Evolutionary conservation across 2,329 filamentous ascomycete species (phyloP), one percentile per base, ranked within the genome.

Genomic region (Periconia digitata): DNA sequence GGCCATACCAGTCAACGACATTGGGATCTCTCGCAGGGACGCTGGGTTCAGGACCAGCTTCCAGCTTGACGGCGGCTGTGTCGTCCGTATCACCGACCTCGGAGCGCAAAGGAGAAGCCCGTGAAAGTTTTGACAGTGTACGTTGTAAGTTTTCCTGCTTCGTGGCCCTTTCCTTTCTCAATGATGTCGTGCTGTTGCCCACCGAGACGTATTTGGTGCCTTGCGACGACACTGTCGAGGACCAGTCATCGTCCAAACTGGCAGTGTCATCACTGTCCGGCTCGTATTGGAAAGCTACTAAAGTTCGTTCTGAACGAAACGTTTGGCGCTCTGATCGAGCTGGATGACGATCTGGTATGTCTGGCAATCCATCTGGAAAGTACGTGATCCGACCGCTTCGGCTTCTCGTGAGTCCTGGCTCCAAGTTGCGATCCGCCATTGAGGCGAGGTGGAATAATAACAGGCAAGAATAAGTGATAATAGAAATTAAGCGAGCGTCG

Each of bases 1-100:
- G 43, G n/a, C 53, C 53, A 23, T 49, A 38, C 38, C 39, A 53
- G 5, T 48, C 47, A 3, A 53, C 23, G 17, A 53, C 20, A 24
- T 53, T 53, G 37, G 46, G 49, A 24, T 49, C 49, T n/a, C 36
- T 32, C 15, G 24, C 49, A 17, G 12, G 4, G 4, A 32, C 4
- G 27, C n/a, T n/a, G n/a, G n/a, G n/a, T n/a, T n/a, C n/a, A n/a
- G n/a, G n/a, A n/a, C n/a, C n/a, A n/a, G n/a, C n/a, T n/a, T n/a
- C n/a, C n/a, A n/a, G n/a, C n/a, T n/a, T n/a, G n/a, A n/a, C n/a
- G n/a, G n/a, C n/a, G n/a, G n/a, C n/a, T n/a, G n/a, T n/a, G n/a
- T n/a, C n/a, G n/a, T n/a, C n/a, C n/a, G n/a, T n/a, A n/a, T n/a
- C n/a, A n/a, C n/a, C n/a, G n/a, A n/a, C n/a, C n/a, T n/a, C n/a